phyloP scores from a whole-genome alignment of 2,329 filamentous ascomycete species.

The Hymenoscyphus albidus region DNA sequence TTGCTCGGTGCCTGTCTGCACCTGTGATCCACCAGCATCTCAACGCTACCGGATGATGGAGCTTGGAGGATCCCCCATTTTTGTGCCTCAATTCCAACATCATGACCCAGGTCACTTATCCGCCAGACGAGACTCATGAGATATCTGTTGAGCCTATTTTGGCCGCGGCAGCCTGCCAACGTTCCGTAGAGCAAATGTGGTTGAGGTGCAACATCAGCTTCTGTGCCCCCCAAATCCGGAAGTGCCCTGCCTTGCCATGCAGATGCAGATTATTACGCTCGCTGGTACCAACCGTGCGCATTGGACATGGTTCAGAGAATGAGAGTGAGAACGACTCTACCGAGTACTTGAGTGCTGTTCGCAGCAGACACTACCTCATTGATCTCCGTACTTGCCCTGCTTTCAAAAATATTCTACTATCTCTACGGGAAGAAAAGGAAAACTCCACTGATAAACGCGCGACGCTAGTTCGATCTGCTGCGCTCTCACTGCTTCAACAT shows the following conservation, averaged over 20 bases:
- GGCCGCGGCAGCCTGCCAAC: background rate
- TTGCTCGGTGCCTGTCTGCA: background rate
- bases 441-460: background rate
- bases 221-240: background rate
- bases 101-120: background rate
- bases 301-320: background rate
- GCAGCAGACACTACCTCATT: background rate
- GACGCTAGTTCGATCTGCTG: background rate
- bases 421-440: background rate
- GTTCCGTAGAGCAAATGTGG: background rate
- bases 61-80: background rate
- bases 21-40: background rate
- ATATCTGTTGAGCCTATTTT: background rate
- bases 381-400: background rate
- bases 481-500: background rate
- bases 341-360: background rate
- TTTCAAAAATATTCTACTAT: background rate
- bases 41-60: background rate
- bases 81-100: background rate
- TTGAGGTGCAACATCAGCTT: constrained; percentile 5
- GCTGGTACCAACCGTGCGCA: constrained; percentile 7
- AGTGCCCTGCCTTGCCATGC: constrained; percentile 9
- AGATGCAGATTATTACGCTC: background rate
- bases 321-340: background rate
- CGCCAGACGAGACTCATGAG: background rate